Evolutionary conservation across 2,329 filamentous ascomycete species (phyloP).

Genomic region (Helicocarpus griseus): DNA sequence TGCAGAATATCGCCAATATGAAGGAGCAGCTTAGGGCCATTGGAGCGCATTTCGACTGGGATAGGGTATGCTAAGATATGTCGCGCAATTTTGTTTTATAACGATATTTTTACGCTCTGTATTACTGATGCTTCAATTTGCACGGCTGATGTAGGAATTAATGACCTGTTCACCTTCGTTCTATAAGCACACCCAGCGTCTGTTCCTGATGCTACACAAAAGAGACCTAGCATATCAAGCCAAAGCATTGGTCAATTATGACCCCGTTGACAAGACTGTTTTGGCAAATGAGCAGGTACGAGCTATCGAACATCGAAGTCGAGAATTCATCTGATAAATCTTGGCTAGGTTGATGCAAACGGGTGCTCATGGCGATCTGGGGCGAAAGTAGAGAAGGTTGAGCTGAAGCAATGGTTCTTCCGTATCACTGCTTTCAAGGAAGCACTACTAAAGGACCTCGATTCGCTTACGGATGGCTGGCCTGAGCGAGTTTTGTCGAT

Average conservation of each 20-base stretch:
- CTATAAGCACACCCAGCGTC: conserved; percentile 80
- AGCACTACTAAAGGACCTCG: conserved; percentile 59
- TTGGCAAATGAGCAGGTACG: conserved; percentile 72
- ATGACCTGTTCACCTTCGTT: conserved; percentile 76
- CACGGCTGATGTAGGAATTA: conserved; percentile 53
- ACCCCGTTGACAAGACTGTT: conserved; percentile 80
- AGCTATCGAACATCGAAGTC: background rate
- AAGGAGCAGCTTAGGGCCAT: conserved; percentile 69
- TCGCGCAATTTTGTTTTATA: background rate
- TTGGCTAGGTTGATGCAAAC: conserved; percentile 58
- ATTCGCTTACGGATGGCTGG: conserved; percentile 60
- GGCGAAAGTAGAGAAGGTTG: conserved; percentile 68
- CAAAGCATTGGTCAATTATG: conserved; percentile 80
- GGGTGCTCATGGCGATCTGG: conserved; percentile 82
- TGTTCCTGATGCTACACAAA: conserved; percentile 69
- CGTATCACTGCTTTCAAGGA: conserved; percentile 72
- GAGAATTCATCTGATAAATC: conserved; percentile 6
- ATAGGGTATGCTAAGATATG: conserved; percentile 48
- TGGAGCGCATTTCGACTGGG: conserved; percentile 79
- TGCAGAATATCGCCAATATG: conserved; percentile 72
- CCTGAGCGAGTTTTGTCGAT: conserved; percentile 73
- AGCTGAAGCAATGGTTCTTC: conserved; percentile 83
- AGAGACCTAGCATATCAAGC: conserved; percentile 72
- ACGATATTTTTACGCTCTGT: conserved; percentile 13
- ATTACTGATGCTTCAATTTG: conserved; percentile 16